phyloP scores from a whole-genome alignment of 192 early-diverging fungal species.

The Diversispora eburnea region DNA sequence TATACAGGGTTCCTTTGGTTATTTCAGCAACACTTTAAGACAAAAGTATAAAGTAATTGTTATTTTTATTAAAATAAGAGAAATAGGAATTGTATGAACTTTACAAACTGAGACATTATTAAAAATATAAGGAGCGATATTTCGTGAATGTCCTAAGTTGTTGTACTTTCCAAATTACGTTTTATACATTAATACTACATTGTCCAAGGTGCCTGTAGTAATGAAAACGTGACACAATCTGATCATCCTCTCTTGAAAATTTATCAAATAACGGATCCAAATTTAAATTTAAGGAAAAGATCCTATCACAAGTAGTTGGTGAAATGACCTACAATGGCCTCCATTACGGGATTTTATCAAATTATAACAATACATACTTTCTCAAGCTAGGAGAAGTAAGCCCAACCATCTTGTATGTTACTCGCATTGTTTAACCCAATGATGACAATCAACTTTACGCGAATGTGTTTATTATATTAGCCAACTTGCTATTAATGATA shows the following conservation, averaged over 20 bases:
- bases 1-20: too few species aligned
- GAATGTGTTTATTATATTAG: constrained; percentile 16
- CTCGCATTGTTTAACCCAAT: constrained; percentile 1
- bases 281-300: constrained; percentile 16
- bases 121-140: background rate
- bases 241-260: background rate
- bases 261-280: constrained; percentile 11
- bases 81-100: too few species aligned
- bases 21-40: too few species aligned
- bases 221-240: constrained; percentile 9
- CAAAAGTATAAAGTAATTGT: too few species aligned
- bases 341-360: constrained; percentile 16
- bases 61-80: too few species aligned
- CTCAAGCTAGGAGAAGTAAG: constrained; percentile 1
- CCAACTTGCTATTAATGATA: constrained; percentile 1
- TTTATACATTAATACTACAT: constrained; percentile 14
- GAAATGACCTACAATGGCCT: constrained; percentile 14
- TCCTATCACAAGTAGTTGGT: background rate
- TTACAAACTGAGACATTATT: too few species aligned
- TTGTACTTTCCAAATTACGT: background rate
- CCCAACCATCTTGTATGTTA: constrained; percentile 10
- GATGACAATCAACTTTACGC: constrained; percentile 7
- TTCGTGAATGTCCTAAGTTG: background rate
- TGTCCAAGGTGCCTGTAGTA: constrained; percentile 5
- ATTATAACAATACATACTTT: constrained; percentile 12